A percentile compares a stretch with the other conserved stretches of the same genome.
Evolutionary conservation across 768 basidiomycete species (phyloP).

Genomic region (Boletus subcaerulescens): DNA sequence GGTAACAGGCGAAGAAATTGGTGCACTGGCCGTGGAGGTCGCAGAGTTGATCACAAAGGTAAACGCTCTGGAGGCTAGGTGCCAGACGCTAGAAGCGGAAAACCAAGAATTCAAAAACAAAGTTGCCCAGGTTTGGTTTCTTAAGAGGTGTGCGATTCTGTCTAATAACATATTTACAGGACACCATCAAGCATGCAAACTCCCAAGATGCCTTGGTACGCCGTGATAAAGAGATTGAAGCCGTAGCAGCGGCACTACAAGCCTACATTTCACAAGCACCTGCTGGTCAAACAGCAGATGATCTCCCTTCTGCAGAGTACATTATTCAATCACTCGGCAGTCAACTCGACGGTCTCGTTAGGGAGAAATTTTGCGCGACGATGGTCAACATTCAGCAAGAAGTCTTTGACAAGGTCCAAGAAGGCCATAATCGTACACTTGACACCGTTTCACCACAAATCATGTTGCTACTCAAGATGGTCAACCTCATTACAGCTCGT

Average conservation of each 20-base stretch:
- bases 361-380: slow-evolving; percentile 20
- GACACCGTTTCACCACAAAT: slow-evolving; percentile 28
- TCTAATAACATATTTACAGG: slow-evolving; percentile 11
- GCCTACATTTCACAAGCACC: slow-evolving; percentile 32
- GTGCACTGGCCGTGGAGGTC: slow-evolving; percentile 29
- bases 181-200: slow-evolving; percentile 6
- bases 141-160: background rate
- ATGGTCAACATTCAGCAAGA: slow-evolving; percentile 24
- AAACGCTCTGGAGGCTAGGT: slow-evolving; percentile 21
- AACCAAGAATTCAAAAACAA: slow-evolving; percentile 26
- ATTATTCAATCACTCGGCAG: slow-evolving; percentile 26
- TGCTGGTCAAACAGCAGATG: slow-evolving; percentile 1
- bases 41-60: slow-evolving; percentile 32
- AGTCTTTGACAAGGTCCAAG: slow-evolving; percentile 20
- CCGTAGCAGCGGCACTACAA: slow-evolving; percentile 29
- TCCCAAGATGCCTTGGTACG: slow-evolving; percentile 15
- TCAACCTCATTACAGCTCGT: slow-evolving; percentile 29
- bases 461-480: slow-evolving; percentile 27
- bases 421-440: slow-evolving; percentile 21
- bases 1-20: slow-evolving; percentile 30
- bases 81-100: slow-evolving; percentile 24
- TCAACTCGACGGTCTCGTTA: slow-evolving; percentile 25
- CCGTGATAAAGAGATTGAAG: slow-evolving; percentile 28
- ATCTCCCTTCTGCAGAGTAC: slow-evolving; percentile 30
- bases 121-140: slow-evolving; percentile 25